Evolutionary conservation across 495 filamentous ascomycete genomes (phyloP), one percentile per base, ranked within the genome.

Genomic region (Aspergillus panamensis): DNA sequence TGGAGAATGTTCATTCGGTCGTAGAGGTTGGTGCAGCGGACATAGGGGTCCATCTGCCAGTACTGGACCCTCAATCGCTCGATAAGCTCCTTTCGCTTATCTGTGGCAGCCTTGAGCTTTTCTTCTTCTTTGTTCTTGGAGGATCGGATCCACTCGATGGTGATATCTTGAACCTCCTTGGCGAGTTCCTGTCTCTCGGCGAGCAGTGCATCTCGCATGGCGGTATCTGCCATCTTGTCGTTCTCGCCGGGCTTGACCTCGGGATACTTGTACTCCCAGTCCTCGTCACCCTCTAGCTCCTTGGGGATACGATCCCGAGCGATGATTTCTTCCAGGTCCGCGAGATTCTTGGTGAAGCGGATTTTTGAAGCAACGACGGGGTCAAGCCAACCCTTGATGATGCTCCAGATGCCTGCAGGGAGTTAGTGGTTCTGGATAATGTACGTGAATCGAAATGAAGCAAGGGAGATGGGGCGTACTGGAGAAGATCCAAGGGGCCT

Each of bases 401-500:
- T 87, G 63, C 82, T 90, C 93, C 87, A 90, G 56, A 91, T 86
- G 39, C 86, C 86, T 88, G 53, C 17, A 59, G 40, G 20, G 59
- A 21, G 42, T 45, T 10, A 19, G 16, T 45, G 19, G 42, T 45
- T 45, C 9, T 10, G 16, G 16, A 45, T 45, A 8, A 45, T 45
- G 7, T 29, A 35, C 0, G 39, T 54, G 35, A 17, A 5, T 33
- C 12, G 21, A 17, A 29, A 17, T 14, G 8, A 42, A 25, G 39
- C 42, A 21, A 20, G 25, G n/a, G 33, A 29, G 40, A 19, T 31
- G 1, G 1, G n/a, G 70, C 76, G n/a, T 62, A 88, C 89, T 86
- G 74, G 94, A 90, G 77, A 98, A 98, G 37, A 97, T 76, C 94
- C 93, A 98, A 5, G 94, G 94, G 0, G 94, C 86, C 71, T 96